These are phyloP conservation scores for Conticribra weissflogii DNA, from an alignment of 108 stramenopile genomes.

Conservation along the genomic window DNA sequence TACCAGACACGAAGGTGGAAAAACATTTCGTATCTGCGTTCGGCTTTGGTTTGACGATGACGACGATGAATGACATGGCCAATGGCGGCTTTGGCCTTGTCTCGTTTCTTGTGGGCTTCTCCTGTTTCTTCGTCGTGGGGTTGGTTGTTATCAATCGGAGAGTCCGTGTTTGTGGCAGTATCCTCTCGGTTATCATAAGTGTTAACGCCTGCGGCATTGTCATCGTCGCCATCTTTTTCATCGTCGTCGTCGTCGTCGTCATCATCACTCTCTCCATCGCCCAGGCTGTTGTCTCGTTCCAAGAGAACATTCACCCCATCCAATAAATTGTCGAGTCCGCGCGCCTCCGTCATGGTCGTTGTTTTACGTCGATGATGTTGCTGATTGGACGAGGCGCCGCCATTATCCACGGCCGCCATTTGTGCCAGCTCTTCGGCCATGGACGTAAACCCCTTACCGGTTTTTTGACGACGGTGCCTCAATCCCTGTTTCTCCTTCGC, in stretches of 20 bases:
- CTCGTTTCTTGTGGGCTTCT: neutral
- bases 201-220: neutral
- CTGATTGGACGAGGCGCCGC: neutral
- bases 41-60: neutral
- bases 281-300: conserved; percentile 7
- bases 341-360: no score
- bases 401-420: conserved; percentile 21
- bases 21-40: conserved; percentile 2
- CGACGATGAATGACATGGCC: conserved; percentile 1
- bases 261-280: conserved; percentile 1
- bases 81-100: conserved; percentile 2
- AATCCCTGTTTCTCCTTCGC: neutral
- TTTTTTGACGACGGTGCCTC: conserved; percentile 15
- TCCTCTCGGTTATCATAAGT: neutral
- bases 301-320: conserved; percentile 23
- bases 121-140: conserved; percentile 43
- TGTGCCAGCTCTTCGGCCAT: conserved; percentile 42
- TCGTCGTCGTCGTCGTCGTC: neutral
- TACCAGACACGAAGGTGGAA: conserved; percentile 31
- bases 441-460: conserved; percentile 7
- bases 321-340: conserved; percentile 40
- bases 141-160: neutral
- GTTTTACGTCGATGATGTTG: neutral
- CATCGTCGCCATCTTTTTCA: conserved; percentile 6
- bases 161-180: neutral